Percentiles rank a stretch among this genome's conserved stretches.
Conservation (phyloP, 1,284 basidiomycete species). For the Blastosporella zonata region DNA sequence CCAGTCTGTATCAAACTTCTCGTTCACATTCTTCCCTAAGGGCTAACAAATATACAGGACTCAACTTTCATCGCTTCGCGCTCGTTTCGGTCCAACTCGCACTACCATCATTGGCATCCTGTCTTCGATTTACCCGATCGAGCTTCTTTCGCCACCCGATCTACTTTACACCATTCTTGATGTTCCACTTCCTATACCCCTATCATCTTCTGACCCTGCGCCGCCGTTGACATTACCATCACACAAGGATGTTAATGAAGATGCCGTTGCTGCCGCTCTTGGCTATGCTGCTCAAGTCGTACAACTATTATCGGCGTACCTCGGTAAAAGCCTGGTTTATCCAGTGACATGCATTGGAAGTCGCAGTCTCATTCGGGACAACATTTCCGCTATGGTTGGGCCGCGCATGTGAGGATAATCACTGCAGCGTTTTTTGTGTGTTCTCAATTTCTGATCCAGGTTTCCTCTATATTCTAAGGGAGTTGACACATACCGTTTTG, state of each 20-base stretch:
- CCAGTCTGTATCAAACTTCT: slow-evolving; percentile 35
- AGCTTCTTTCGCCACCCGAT: slow-evolving; percentile 75
- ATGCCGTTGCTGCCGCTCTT: slow-evolving; percentile 79
- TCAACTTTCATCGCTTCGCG: slow-evolving; percentile 42
- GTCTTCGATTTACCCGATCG: slow-evolving; percentile 84
- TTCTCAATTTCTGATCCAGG: slow-evolving; percentile 38
- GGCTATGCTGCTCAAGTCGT: slow-evolving; percentile 87
- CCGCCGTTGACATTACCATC: slow-evolving; percentile 73
- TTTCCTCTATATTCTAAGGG: slow-evolving; percentile 94
- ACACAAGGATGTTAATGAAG: slow-evolving; percentile 76
- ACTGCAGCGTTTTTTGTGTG: not conserved
- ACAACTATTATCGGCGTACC: slow-evolving; percentile 76
- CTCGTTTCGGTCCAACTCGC: slow-evolving; percentile 53
- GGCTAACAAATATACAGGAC: slow-evolving; percentile 35
- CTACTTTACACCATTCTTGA: slow-evolving; percentile 82
- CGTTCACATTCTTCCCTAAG: slow-evolving; percentile 7
- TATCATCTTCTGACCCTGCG: slow-evolving; percentile 72
- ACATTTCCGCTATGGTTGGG: slow-evolving; percentile 91
- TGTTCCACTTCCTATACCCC: slow-evolving; percentile 83
- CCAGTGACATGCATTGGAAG: slow-evolving; percentile 88
- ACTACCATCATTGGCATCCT: slow-evolving; percentile 74
- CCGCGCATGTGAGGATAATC: slow-evolving; percentile 74
- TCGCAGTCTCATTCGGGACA: slow-evolving; percentile 84
- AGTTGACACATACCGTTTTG: slow-evolving; percentile 95
- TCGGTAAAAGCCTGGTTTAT: slow-evolving; percentile 78